A percentile compares a stretch with the other conserved stretches of the same genome.
Conservation (phyloP, 768 basidiomycete genomes). For the Leccinum subtestaceum region DNA sequence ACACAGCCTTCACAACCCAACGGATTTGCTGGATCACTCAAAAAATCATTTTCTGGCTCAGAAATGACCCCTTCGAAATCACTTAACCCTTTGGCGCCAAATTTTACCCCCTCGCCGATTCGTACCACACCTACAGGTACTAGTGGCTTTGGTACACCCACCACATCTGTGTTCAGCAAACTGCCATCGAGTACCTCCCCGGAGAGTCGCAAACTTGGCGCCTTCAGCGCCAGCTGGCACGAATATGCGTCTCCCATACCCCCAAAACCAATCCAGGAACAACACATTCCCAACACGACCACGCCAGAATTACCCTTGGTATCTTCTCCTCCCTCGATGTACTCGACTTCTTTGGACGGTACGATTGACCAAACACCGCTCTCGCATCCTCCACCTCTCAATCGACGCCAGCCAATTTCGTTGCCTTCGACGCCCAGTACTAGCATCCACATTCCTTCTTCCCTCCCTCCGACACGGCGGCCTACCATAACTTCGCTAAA, state of each 20-base stretch:
- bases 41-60: not conserved
- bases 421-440: constrained; percentile 34
- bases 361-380: constrained; percentile 11
- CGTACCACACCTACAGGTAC: not conserved
- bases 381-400: constrained; percentile 28
- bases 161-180: not conserved
- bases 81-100: constrained; percentile 22
- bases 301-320: constrained; percentile 4
- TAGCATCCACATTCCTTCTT: constrained; percentile 15
- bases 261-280: not conserved
- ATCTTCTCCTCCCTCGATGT: constrained; percentile 17
- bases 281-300: not conserved
- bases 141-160: not conserved
- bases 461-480: constrained; percentile 14
- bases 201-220: not conserved
- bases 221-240: not conserved
- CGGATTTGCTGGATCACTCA: not conserved
- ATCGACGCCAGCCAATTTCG: constrained; percentile 31
- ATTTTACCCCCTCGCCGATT: constrained; percentile 12
- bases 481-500: constrained; percentile 21
- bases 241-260: not conserved
- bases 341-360: constrained; percentile 5
- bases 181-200: not conserved
- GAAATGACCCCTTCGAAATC: constrained; percentile 7
- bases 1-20: constrained; percentile 2